Evolutionary conservation across 768 basidiomycete genomes (phyloP).

Genomic region (Lyophyllum atratum): DNA sequence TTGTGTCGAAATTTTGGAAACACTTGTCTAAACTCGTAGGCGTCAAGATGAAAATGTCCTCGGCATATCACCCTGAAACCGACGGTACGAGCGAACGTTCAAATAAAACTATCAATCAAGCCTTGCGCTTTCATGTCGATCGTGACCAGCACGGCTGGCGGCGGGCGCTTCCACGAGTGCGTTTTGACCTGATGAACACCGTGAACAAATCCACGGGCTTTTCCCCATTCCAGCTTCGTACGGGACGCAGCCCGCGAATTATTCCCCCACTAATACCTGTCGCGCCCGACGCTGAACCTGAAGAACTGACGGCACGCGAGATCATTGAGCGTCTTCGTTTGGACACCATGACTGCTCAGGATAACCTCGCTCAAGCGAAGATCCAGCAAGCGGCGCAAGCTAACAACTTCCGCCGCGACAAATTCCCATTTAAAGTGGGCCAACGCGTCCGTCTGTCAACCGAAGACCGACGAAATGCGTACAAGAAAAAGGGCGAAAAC

Average conservation of each 20-base stretch:
- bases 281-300: not conserved
- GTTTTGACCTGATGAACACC: conserved; percentile 33
- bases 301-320: not conserved
- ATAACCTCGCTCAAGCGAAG: conserved; percentile 21
- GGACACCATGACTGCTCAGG: conserved; percentile 4
- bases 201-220: conserved; percentile 29
- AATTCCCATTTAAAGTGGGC: not conserved
- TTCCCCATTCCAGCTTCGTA: conserved; percentile 27
- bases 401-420: not conserved
- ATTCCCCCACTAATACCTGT: not conserved
- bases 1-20: conserved; percentile 31
- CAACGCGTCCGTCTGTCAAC: conserved; percentile 34
- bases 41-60: conserved; percentile 17
- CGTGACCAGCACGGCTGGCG: conserved; percentile 31
- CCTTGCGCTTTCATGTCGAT: conserved; percentile 25
- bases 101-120: conserved; percentile 27
- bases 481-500: conserved; percentile 17
- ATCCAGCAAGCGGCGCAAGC: conserved; percentile 21
- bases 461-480: conserved; percentile 20
- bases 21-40: conserved; percentile 19
- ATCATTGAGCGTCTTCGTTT: conserved; percentile 6
- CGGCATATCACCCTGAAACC: not conserved
- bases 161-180: conserved; percentile 14
- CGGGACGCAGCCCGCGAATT: not conserved
- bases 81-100: conserved; percentile 3